phyloP scores from a whole-genome alignment of 2,329 filamentous ascomycete species.

The Ramularia endophylla region DNA sequence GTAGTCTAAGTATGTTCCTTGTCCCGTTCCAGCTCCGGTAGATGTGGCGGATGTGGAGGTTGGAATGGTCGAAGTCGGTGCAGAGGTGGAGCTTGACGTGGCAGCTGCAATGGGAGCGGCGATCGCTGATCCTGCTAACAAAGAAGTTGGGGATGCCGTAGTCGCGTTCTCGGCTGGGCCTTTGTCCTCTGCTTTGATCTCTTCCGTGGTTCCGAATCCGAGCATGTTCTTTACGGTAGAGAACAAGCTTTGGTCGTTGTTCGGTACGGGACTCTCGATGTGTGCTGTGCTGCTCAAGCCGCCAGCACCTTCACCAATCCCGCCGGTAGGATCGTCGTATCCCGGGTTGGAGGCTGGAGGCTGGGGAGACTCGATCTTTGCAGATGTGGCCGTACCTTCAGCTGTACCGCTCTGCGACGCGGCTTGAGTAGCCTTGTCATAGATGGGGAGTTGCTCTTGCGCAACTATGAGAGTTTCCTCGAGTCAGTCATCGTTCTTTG shows the following conservation, averaged over 20 bases:
- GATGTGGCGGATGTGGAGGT: not conserved
- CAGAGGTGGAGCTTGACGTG: slow-evolving; percentile 3
- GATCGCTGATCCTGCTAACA: slow-evolving; percentile 7
- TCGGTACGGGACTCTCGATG: slow-evolving; percentile 16
- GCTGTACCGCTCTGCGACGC: too few species aligned
- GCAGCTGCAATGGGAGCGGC: slow-evolving; percentile 5
- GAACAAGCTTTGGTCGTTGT: slow-evolving; percentile 15
- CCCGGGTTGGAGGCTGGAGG: slow-evolving; percentile 20
- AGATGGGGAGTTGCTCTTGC: too few species aligned
- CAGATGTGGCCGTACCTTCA: not conserved
- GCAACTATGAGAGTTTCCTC: too few species aligned
- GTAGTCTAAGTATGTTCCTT: not conserved
- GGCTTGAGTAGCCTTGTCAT: too few species aligned
- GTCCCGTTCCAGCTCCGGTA: not conserved
- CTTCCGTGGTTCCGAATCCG: slow-evolving; percentile 10
- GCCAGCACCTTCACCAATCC: slow-evolving; percentile 15
- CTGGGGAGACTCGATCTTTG: slow-evolving; percentile 7
- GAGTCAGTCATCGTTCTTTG: too few species aligned
- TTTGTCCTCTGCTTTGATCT: slow-evolving; percentile 1
- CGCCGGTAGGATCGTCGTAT: slow-evolving; percentile 13
- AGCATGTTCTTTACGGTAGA: slow-evolving; percentile 20
- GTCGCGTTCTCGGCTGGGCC: slow-evolving; percentile 4
- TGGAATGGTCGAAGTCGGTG: too few species aligned
- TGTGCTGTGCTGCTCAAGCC: slow-evolving; percentile 17
- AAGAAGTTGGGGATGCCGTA: slow-evolving; percentile 9